These are phyloP conservation scores for Scheffersomyces segobiensis DNA, from an alignment of 1,139 yeast species.

Conservation along the genomic window DNA sequence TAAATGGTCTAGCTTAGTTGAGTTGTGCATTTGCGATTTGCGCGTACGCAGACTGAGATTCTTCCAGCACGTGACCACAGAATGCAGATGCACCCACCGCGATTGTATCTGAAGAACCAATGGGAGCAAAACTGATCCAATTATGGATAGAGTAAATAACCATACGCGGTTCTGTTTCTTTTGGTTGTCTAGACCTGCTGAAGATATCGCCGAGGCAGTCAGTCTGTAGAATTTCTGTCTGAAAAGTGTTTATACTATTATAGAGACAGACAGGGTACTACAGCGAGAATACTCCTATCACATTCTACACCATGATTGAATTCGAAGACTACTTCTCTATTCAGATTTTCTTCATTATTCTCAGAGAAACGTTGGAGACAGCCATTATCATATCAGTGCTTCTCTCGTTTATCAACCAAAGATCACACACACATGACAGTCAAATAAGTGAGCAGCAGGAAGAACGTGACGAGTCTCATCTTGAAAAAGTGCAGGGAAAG, in stretches of 20 bases:
- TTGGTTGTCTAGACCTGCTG: too few species aligned
- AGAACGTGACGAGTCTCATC: neutral
- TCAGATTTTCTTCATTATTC: conserved; percentile 83
- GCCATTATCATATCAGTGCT: conserved; percentile 85
- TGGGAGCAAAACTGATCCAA: neutral
- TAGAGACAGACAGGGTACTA: neutral
- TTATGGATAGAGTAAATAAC: too few species aligned
- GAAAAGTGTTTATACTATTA: neutral
- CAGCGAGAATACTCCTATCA: neutral
- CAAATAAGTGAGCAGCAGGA: conserved; percentile 6
- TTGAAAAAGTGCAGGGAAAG: conserved; percentile 17
- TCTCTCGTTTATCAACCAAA: conserved; percentile 75
- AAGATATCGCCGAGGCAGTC: neutral
- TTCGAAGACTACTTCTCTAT: conserved; percentile 61
- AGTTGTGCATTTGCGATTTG: neutral
- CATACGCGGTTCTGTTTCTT: too few species aligned
- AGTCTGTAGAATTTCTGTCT: neutral
- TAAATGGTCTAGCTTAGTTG: neutral
- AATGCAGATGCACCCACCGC: neutral
- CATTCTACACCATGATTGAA: conserved; percentile 12
- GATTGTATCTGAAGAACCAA: neutral
- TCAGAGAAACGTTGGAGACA: conserved; percentile 85
- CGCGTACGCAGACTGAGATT: neutral
- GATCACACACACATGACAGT: conserved; percentile 15
- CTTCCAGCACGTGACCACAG: neutral